A percentile compares a stretch with the other conserved stretches of the same genome.
Conservation (phyloP, 2,329 filamentous ascomycete genomes). For the Xylaria multiplex region DNA sequence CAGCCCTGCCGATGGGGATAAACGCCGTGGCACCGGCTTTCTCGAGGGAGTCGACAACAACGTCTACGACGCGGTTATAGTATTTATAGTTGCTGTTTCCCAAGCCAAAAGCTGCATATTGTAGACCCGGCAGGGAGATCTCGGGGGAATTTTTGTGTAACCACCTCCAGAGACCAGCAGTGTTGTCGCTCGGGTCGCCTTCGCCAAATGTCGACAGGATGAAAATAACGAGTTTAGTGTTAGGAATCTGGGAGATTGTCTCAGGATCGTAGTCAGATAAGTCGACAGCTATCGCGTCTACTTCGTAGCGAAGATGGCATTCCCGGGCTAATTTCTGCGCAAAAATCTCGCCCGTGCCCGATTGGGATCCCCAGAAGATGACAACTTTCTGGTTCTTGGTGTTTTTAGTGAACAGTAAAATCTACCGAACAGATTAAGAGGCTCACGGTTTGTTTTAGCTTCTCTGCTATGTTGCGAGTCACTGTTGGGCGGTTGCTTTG, state of each 20-base stretch:
- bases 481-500: background rate
- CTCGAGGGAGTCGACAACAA: background rate
- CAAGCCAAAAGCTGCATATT: constrained; percentile 12
- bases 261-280: constrained; percentile 10
- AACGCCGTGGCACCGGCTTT: constrained; percentile 10
- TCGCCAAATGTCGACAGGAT: constrained; percentile 14
- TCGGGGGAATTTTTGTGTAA: constrained; percentile 1
- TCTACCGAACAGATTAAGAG: background rate
- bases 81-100: constrained; percentile 18
- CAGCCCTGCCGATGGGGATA: constrained; percentile 6
- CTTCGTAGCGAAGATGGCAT: constrained; percentile 12
- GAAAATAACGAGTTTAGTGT: constrained; percentile 5
- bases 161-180: constrained; percentile 5
- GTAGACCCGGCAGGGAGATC: background rate
- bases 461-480: constrained; percentile 13
- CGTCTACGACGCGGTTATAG: constrained; percentile 8
- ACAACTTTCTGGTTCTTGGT: constrained; percentile 9
- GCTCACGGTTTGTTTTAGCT: background rate
- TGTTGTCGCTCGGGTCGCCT: constrained; percentile 10
- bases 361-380: constrained; percentile 20
- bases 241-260: constrained; percentile 6
- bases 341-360: constrained; percentile 9
- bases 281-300: constrained; percentile 5
- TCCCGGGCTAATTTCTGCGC: constrained; percentile 14
- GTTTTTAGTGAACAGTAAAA: background rate